Percentiles rank a stretch among this genome's conserved stretches.
These are phyloP conservation scores for Penicillium antarcticum DNA, from an alignment of 495 filamentous ascomycete species.

Conservation along the genomic window DNA sequence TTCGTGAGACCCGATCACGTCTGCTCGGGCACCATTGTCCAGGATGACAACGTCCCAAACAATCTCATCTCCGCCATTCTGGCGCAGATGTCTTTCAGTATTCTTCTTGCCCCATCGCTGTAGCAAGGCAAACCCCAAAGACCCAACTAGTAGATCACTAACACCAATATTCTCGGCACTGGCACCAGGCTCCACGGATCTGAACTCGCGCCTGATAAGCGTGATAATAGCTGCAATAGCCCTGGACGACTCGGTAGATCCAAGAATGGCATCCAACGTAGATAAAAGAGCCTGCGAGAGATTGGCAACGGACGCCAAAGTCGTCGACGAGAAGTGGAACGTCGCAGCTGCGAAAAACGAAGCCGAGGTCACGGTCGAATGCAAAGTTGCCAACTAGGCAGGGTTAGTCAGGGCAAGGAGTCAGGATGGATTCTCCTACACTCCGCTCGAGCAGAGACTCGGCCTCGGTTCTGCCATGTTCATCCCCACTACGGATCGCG, in stretches of 20 bases:
- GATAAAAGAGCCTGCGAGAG: conserved; percentile 64
- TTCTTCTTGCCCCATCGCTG: conserved; percentile 64
- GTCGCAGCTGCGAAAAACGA: conserved; percentile 66
- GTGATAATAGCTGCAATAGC: conserved; percentile 79
- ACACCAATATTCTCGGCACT: conserved; percentile 63
- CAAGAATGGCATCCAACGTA: conserved; percentile 70
- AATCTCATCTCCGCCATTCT: conserved; percentile 55
- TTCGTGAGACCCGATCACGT: conserved; percentile 49
- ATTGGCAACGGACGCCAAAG: conserved; percentile 57
- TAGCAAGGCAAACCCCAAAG: conserved; percentile 68
- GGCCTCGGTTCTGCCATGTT: conserved; percentile 56
- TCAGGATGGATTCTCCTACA: conserved; percentile 24
- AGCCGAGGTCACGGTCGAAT: conserved; percentile 60
- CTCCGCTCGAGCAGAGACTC: conserved; percentile 61
- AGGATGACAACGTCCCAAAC: conserved; percentile 81
- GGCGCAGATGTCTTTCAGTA: conserved; percentile 52
- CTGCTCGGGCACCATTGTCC: conserved; percentile 58
- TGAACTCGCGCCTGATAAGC: conserved; percentile 68
- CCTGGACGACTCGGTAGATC: conserved; percentile 73
- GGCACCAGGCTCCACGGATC: conserved; percentile 55
- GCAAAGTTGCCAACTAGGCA: conserved; percentile 52
- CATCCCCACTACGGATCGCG: conserved; percentile 48
- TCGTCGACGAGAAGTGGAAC: conserved; percentile 67
- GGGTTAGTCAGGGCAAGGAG: conserved; percentile 5
- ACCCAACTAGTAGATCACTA: conserved; percentile 61